Base-by-base conservation (phyloP, 2,329 filamentous ascomycete species). In the Neoarthrinium moseri region DNA sequence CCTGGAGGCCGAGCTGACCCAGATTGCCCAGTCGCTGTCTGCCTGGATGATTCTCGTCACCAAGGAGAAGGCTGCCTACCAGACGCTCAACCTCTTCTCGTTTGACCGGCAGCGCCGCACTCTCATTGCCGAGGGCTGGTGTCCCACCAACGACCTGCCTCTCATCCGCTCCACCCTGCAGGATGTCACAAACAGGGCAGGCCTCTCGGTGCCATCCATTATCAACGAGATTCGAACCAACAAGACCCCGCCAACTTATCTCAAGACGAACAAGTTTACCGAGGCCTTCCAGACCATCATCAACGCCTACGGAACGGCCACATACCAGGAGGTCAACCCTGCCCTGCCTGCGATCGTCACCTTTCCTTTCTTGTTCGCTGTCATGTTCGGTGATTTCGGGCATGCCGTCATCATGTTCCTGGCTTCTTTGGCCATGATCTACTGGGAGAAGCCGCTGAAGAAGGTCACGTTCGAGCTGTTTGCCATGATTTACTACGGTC, bases 341-440 rank as follows among this genome's bases (percentile, higher is more conserved):
- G 92, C 91, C 51, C 79, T 99, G 18, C 92, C 92, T 29, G 94
- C 95, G 42, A 91, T 97, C 56, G 86, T 99, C 53, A 99, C 94
- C 5, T 99, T 99, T 70, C 94, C 95, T n/a, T 99, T 99, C 77
- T 77, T 99, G 51, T 99, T 99, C 65, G 94, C 94, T 40, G 94
- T 99, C 81, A 99, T 99, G 94, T 99, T 99, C 64, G 95, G 94
- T 75, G 94, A 99, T 69, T 86, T 96, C 48, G 95, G 94, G 42
- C 94, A 99, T 63, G 94, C 92, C 55, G 68, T 86, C 54, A 87
- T 99, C 66, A 95, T 99, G 87, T 78, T 92, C 34, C 65, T 82
- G 46, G 88, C 90, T 47, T 89, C 94, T 12, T 62, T 84, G 46
- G 89, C 91, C 47, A 96, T 99, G 91, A 97, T 99, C 57, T 89